Conservation (phyloP, 2,329 filamentous ascomycete genomes). For the Esteya vermicola region DNA sequence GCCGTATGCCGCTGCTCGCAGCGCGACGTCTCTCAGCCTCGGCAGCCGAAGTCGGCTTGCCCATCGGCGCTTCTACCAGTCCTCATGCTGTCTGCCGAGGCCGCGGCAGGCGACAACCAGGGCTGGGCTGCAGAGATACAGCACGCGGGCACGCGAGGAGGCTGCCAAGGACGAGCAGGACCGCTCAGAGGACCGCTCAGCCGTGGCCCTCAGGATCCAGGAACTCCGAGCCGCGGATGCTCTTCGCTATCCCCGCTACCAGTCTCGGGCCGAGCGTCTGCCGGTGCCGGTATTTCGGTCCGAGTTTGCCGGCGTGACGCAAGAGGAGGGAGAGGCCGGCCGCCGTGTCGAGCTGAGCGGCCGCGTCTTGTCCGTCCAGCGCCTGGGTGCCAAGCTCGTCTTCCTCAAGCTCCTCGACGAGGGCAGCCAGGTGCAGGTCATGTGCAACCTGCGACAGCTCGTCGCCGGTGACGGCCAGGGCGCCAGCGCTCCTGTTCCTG, state of each 20-base stretch:
- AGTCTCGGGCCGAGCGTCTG: constrained; percentile 1
- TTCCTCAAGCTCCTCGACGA: constrained; percentile 74
- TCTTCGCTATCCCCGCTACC: constrained; percentile 39
- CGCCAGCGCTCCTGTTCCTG: constrained; percentile 12
- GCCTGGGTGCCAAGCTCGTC: constrained; percentile 61
- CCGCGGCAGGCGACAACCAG: too few relatives aligned
- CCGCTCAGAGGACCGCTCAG: constrained; percentile 7
- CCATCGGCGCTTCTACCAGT: constrained; percentile 34
- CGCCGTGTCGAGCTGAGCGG: constrained; percentile 25
- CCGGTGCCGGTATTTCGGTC: constrained; percentile 6
- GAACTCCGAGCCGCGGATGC: constrained; percentile 35
- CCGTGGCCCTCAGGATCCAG: constrained; percentile 24
- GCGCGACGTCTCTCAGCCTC: constrained; percentile 11
- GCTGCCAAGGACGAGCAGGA: neutral
- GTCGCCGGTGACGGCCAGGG: neutral
- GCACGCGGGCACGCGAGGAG: neutral
- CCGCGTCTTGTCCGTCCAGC: constrained; percentile 58
- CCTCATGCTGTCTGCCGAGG: too few relatives aligned
- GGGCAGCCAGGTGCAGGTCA: constrained; percentile 57
- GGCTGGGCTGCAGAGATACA: neutral
- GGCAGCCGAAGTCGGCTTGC: constrained; percentile 19
- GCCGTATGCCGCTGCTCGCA: constrained; percentile 35
- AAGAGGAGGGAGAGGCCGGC: neutral
- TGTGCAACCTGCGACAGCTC: constrained; percentile 51
- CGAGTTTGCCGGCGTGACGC: neutral